Percentiles rank a stretch among this genome's conserved stretches.
These are phyloP conservation scores for Sporisorium exsertum DNA, from an alignment of 1,284 basidiomycete species.

Conservation along the genomic window DNA sequence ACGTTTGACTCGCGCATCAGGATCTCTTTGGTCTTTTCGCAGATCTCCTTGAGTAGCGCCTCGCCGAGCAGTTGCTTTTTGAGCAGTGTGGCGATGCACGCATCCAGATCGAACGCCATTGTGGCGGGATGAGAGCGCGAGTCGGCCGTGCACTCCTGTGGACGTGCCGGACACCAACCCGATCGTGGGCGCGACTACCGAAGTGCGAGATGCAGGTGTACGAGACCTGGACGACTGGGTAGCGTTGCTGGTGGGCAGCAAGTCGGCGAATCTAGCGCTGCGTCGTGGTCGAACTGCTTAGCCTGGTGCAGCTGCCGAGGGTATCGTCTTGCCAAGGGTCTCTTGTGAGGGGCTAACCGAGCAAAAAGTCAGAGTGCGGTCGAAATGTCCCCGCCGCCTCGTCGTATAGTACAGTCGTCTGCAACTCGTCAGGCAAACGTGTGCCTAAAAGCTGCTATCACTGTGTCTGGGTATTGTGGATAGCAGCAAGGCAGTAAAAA, in stretches of 20 bases:
- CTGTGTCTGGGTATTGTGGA: slow-evolving; percentile 15
- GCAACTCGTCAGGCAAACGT: too few relatives aligned
- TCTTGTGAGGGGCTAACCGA: not conserved
- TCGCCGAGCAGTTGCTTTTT: slow-evolving; percentile 68
- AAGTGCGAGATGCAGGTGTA: not conserved
- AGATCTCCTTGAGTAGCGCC: slow-evolving; percentile 66
- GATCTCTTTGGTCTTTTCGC: slow-evolving; percentile 73
- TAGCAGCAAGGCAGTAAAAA: not conserved
- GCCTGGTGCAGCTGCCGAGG: not conserved
- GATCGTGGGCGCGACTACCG: too few relatives aligned
- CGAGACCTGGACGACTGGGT: not conserved
- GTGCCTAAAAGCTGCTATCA: slow-evolving; percentile 3
- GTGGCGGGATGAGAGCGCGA: not conserved
- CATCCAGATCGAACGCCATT: slow-evolving; percentile 69
- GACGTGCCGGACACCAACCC: not conserved
- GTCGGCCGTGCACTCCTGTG: not conserved
- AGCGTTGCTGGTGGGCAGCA: not conserved
- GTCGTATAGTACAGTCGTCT: not conserved
- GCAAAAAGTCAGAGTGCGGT: not conserved
- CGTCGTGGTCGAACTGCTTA: not conserved
- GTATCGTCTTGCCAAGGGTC: not conserved
- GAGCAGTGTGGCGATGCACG: slow-evolving; percentile 67
- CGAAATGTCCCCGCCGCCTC: too few relatives aligned
- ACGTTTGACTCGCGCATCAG: slow-evolving; percentile 99
- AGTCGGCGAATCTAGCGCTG: not conserved